Conservation (phyloP, 352 stramenopile species). For the Hyaloperonospora arabidopsidis region DNA sequence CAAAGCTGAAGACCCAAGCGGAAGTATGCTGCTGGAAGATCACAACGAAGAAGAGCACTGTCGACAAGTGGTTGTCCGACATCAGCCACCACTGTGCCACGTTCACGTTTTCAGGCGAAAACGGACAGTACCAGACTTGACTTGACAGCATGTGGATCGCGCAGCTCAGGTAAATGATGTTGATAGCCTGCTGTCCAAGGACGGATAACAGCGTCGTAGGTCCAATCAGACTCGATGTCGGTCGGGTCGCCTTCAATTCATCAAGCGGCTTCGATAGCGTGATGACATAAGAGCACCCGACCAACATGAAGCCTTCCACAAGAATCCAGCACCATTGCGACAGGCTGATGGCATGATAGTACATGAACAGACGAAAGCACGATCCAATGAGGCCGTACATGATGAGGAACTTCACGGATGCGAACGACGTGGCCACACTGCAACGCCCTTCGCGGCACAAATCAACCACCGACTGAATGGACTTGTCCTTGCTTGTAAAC, state of each 20-base stretch:
- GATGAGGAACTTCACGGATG: slow-evolving; percentile 82
- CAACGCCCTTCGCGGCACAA: slow-evolving; percentile 82
- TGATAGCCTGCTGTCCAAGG: slow-evolving; percentile 43
- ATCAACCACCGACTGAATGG: slow-evolving; percentile 71
- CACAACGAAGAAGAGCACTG: slow-evolving; percentile 23
- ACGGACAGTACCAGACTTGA: slow-evolving; percentile 38
- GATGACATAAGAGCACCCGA: slow-evolving; percentile 66
- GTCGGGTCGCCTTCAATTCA: slow-evolving; percentile 16
- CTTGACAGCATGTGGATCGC: slow-evolving; percentile 26
- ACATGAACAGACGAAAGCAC: slow-evolving; percentile 56
- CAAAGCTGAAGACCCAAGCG: slow-evolving; percentile 36
- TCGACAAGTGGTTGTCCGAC: slow-evolving; percentile 36
- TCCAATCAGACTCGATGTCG: slow-evolving; percentile 56
- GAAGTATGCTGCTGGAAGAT: slow-evolving; percentile 30
- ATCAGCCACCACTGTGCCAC: slow-evolving; percentile 43
- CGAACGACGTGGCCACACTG: slow-evolving; percentile 78
- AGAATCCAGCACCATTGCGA: slow-evolving; percentile 70
- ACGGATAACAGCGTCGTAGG: slow-evolving; percentile 35
- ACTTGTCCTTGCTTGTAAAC: slow-evolving; percentile 85
- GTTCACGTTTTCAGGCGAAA: slow-evolving; percentile 32
- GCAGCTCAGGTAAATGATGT: slow-evolving; percentile 39
- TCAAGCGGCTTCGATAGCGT: slow-evolving; percentile 46
- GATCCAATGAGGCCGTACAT: slow-evolving; percentile 81
- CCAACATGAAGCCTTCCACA: slow-evolving; percentile 51
- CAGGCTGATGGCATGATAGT: slow-evolving; percentile 65